Conservation (phyloP, 805 yeast genomes). For the Starmerella gropengiesseri region DNA sequence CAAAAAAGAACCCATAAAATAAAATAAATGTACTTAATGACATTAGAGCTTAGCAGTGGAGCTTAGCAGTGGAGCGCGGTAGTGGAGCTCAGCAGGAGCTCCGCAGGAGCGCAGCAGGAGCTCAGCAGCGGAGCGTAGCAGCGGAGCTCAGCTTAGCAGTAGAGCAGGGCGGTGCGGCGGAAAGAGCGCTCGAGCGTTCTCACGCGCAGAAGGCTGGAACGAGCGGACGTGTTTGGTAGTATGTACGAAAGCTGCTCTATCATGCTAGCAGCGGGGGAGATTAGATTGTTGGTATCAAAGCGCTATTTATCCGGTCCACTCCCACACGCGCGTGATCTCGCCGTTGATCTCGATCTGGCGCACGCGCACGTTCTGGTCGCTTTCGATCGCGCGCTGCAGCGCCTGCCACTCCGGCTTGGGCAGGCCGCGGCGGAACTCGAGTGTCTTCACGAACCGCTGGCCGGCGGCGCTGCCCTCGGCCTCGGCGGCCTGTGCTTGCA, state of each 20-base stretch:
- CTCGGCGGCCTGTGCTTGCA: not conserved
- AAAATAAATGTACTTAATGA: not conserved
- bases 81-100: too few relatives aligned
- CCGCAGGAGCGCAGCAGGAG: too few relatives aligned
- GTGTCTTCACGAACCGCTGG: conserved; percentile 14
- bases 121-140: not conserved
- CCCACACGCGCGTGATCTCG: conserved; percentile 79
- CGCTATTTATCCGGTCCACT: conserved; percentile 60
- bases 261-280: too few relatives aligned
- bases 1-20: not conserved
- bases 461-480: conserved; percentile 21
- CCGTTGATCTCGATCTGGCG: conserved; percentile 67
- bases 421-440: conserved; percentile 14
- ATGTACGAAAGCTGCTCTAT: too few relatives aligned
- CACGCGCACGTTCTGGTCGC: conserved; percentile 52
- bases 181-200: too few relatives aligned
- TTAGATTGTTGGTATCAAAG: not conserved
- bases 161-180: too few relatives aligned
- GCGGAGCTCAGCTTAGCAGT: too few relatives aligned
- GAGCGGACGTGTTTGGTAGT: too few relatives aligned
- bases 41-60: not conserved
- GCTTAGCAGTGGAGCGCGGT: too few relatives aligned
- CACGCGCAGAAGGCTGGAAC: too few relatives aligned
- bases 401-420: conserved; percentile 42
- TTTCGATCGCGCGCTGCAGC: conserved; percentile 47